Evolutionary conservation across 768 basidiomycete genomes (phyloP).

Genomic region (Termitomyces sp.): DNA sequence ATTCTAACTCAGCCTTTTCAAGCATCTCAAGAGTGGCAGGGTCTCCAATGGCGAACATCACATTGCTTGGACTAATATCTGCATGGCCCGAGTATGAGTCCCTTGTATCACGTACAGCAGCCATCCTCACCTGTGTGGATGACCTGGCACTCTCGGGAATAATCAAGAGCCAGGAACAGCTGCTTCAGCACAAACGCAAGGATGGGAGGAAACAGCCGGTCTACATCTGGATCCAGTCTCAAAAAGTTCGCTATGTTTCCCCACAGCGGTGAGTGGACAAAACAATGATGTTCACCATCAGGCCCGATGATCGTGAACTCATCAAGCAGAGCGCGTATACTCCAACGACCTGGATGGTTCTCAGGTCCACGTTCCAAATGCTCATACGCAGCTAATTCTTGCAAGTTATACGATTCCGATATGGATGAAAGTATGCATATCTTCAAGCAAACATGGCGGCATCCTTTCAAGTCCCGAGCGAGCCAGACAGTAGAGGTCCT

Average conservation of each 20-base stretch:
- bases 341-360: not conserved
- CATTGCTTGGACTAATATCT: constrained; percentile 14
- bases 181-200: not conserved
- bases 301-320: not conserved
- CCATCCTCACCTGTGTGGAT: constrained; percentile 14
- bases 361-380: not conserved
- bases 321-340: not conserved
- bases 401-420: not conserved
- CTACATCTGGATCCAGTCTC: not conserved
- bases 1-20: constrained; percentile 3
- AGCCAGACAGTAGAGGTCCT: constrained; percentile 14
- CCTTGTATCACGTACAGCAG: not conserved
- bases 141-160: constrained; percentile 7
- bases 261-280: constrained; percentile 1
- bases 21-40: constrained; percentile 1
- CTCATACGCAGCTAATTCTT: not conserved
- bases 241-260: not conserved
- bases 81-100: not conserved
- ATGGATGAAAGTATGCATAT: constrained; percentile 2
- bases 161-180: constrained; percentile 12
- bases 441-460: constrained; percentile 11
- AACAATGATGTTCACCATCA: not conserved
- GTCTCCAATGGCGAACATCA: constrained; percentile 6
- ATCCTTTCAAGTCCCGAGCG: constrained; percentile 18
- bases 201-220: not conserved